A percentile compares a stretch with the other conserved stretches of the same genome.
phyloP scores from a whole-genome alignment of 371 early-diverging fungal genomes.

The Syncephalastrum racemosum region DNA sequence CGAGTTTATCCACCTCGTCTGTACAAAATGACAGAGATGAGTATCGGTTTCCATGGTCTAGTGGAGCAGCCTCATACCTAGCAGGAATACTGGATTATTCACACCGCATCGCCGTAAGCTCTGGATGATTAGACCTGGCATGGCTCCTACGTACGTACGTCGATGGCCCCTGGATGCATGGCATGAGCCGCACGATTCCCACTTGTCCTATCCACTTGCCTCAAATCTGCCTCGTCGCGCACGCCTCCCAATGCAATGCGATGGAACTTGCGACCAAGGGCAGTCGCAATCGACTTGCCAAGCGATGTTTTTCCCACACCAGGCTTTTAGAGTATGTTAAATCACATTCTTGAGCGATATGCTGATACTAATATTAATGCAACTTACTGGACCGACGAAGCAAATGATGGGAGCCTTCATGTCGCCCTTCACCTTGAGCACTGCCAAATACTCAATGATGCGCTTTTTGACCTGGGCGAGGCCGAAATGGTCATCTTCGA shows the following conservation, averaged over 20 bases:
- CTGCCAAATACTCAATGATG: slow-evolving; percentile 82
- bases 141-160: slow-evolving; percentile 86
- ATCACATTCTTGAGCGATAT: too few species aligned
- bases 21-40: background rate
- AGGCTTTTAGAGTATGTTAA: slow-evolving; percentile 39
- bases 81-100: slow-evolving; percentile 79
- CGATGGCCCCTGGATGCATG: slow-evolving; percentile 73
- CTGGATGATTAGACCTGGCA: slow-evolving; percentile 87
- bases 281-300: slow-evolving; percentile 79
- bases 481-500: slow-evolving; percentile 84
- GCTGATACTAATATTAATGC: background rate
- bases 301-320: slow-evolving; percentile 87
- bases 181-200: slow-evolving; percentile 47
- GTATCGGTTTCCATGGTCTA: background rate
- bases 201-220: slow-evolving; percentile 40
- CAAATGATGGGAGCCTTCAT: slow-evolving; percentile 85
- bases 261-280: slow-evolving; percentile 79
- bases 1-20: slow-evolving; percentile 86
- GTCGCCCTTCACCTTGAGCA: slow-evolving; percentile 75
- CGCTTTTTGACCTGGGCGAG: slow-evolving; percentile 81
- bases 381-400: slow-evolving; percentile 68
- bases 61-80: slow-evolving; percentile 35
- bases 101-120: slow-evolving; percentile 71
- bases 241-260: slow-evolving; percentile 88
- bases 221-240: slow-evolving; percentile 86